Percentiles rank a stretch among this genome's conserved stretches.
These are phyloP conservation scores for Taphrina deformans DNA, from an alignment of 1,139 yeast genomes.

Conservation along the genomic window DNA sequence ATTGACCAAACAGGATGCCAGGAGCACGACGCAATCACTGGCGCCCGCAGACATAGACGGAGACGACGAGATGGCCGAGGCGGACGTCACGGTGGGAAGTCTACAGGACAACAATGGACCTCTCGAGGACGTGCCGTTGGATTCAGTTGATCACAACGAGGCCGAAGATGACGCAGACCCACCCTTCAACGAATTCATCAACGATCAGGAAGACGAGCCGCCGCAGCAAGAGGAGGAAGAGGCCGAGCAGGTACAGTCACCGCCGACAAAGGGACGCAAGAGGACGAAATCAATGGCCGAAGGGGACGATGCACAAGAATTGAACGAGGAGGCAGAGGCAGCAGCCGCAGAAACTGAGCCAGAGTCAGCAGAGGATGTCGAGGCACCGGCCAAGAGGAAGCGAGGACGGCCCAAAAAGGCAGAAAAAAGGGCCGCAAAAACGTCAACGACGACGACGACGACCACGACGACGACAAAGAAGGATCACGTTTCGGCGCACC, in stretches of 20 bases:
- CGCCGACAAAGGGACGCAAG: constrained; percentile 9
- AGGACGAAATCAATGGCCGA: not conserved
- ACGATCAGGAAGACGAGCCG: constrained; percentile 9
- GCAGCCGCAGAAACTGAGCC: constrained; percentile 18
- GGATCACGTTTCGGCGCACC: not conserved
- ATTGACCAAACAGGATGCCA: not conserved
- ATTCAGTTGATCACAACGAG: not conserved
- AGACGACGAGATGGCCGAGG: constrained; percentile 12
- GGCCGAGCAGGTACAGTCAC: constrained; percentile 6
- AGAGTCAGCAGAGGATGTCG: constrained; percentile 27
- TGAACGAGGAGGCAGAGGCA: constrained; percentile 22
- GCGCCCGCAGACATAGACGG: not conserved
- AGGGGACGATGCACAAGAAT: constrained; percentile 4
- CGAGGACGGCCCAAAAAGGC: not conserved
- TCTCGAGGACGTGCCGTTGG: not conserved
- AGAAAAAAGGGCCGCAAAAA: not conserved
- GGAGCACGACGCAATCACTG: not conserved
- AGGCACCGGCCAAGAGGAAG: not conserved
- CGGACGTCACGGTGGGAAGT: constrained; percentile 3
- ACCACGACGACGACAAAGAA: not conserved
- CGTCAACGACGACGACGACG: not conserved
- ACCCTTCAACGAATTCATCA: constrained; percentile 10
- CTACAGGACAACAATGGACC: not conserved
- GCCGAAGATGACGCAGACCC: not conserved
- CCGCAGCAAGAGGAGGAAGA: constrained; percentile 12